A percentile compares a stretch with the other conserved stretches of the same genome.
Conservation (phyloP, 1,139 yeast genomes). For the Candida anutae region DNA sequence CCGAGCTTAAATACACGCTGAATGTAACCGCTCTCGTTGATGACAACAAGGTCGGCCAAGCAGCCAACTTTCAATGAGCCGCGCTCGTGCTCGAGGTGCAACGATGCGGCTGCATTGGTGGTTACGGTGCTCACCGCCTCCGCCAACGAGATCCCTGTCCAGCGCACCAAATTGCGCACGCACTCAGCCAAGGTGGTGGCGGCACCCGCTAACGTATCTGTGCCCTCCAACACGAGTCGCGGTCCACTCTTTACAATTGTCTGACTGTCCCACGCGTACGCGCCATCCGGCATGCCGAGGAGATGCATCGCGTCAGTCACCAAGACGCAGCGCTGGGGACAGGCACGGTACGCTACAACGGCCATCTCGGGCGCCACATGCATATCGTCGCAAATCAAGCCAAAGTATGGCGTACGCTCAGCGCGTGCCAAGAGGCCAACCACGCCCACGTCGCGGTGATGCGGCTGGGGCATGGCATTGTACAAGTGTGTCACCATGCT, state of each 20-base stretch:
- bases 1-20: conserved; percentile 48
- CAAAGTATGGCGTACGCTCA: conserved; percentile 41
- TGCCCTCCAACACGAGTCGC: conserved; percentile 43
- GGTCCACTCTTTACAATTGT: conserved; percentile 44
- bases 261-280: conserved; percentile 43
- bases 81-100: conserved; percentile 36
- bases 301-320: conserved; percentile 60
- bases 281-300: conserved; percentile 46
- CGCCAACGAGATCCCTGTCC: conserved; percentile 46
- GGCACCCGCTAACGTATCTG: conserved; percentile 57
- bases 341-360: conserved; percentile 44
- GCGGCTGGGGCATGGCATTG: conserved; percentile 66
- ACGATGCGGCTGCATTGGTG: conserved; percentile 46
- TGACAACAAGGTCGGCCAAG: conserved; percentile 52
- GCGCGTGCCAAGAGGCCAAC: conserved; percentile 47
- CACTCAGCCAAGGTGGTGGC: conserved; percentile 52
- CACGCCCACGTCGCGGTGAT: conserved; percentile 55
- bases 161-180: conserved; percentile 43
- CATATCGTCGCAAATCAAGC: conserved; percentile 55
- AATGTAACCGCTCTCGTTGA: conserved; percentile 39
- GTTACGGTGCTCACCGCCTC: conserved; percentile 53
- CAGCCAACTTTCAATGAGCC: conserved; percentile 50
- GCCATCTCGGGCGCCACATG: conserved; percentile 57
- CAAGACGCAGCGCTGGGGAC: conserved; percentile 48
- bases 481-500: conserved; percentile 57